Conservation (phyloP, 2,329 filamentous ascomycete genomes). For the Elsinoe necatrix region DNA sequence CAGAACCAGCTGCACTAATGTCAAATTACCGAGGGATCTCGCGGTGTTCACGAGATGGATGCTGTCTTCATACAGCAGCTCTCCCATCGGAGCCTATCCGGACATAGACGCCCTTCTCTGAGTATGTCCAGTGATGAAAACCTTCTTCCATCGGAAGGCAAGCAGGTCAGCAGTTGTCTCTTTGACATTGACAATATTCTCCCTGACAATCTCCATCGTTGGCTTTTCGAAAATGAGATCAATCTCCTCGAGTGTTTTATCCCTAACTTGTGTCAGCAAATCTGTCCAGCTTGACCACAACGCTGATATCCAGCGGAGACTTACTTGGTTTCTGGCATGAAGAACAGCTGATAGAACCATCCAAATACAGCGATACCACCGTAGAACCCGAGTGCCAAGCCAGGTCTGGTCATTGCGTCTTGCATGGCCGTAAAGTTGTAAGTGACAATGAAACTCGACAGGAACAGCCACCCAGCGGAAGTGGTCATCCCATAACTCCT, state of each 20-base stretch:
- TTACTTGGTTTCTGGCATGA: conserved; percentile 65
- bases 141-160: conserved; percentile 39
- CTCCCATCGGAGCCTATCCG: neutral
- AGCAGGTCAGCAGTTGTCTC: conserved; percentile 39
- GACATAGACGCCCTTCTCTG: conserved; percentile 4
- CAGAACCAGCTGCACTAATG: no score
- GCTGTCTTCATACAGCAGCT: no score
- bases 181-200: conserved; percentile 46
- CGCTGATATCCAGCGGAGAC: neutral
- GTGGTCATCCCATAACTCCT: conserved; percentile 67
- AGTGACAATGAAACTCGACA: conserved; percentile 63
- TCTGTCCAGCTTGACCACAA: conserved; percentile 21
- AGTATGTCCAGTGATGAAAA: conserved; percentile 33
- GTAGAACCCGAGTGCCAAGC: conserved; percentile 62
- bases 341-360: conserved; percentile 63
- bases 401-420: conserved; percentile 56
- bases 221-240: conserved; percentile 58
- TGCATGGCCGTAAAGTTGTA: conserved; percentile 69
- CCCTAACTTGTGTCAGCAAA: conserved; percentile 47
- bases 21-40: no score
- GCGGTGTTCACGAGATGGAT: no score
- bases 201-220: conserved; percentile 52
- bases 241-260: conserved; percentile 61
- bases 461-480: conserved; percentile 59
- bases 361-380: conserved; percentile 63